Evolutionary conservation across 2,329 filamentous ascomycete genomes (phyloP).

Genomic region (Blumeriella jaapii): DNA sequence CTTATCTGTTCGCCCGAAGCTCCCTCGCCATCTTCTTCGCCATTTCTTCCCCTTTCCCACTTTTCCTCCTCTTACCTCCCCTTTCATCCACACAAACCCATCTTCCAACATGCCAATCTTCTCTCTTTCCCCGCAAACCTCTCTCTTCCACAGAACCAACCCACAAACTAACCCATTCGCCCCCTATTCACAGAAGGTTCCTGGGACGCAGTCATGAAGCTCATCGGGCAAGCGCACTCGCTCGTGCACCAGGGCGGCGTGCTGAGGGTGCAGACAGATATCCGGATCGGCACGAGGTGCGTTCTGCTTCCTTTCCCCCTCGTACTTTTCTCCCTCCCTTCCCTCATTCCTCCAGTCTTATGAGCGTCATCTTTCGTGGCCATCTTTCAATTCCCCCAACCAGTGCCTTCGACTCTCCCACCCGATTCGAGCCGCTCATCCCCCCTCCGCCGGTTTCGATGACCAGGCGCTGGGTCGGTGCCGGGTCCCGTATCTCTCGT

Average conservation of each 20-base stretch:
- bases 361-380: too few relatives aligned
- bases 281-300: slow-evolving; percentile 67
- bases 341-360: neutral
- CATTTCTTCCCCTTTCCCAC: neutral
- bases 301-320: neutral
- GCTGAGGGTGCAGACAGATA: slow-evolving; percentile 75
- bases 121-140: neutral
- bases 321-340: neutral
- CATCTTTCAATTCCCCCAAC: too few relatives aligned
- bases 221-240: slow-evolving; percentile 77
- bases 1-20: too few relatives aligned
- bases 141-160: neutral
- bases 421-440: too few relatives aligned
- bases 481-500: too few relatives aligned
- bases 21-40: neutral
- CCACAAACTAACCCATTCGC: neutral
- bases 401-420: too few relatives aligned
- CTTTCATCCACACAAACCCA: neutral
- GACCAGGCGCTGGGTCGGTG: too few relatives aligned
- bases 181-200: slow-evolving; percentile 70
- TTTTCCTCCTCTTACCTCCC: neutral
- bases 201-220: slow-evolving; percentile 78
- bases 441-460: too few relatives aligned
- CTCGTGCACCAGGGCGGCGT: slow-evolving; percentile 68
- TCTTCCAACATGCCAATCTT: neutral